These are phyloP conservation scores for Gliomastix tumulicola DNA, from an alignment of 2,329 filamentous ascomycete species.

Conservation along the genomic window DNA sequence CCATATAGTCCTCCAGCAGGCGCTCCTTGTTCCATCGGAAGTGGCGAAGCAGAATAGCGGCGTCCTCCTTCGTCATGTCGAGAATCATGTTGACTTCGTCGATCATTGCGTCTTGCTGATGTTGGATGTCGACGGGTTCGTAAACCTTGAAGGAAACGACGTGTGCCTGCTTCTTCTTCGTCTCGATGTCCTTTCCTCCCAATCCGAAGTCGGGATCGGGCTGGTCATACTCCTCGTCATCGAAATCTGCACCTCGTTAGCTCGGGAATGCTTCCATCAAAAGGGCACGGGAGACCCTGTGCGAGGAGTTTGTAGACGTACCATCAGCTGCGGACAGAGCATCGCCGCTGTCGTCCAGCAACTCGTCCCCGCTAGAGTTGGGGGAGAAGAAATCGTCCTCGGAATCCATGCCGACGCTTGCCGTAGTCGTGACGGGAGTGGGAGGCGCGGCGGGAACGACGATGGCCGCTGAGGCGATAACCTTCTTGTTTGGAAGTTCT, in stretches of 20 bases:
- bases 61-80: slow-evolving; percentile 80
- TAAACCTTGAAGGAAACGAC: slow-evolving; percentile 82
- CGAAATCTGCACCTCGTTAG: no score
- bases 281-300: no score
- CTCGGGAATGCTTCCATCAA: no score
- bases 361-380: slow-evolving; percentile 66
- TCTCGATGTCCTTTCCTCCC: slow-evolving; percentile 55
- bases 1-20: slow-evolving; percentile 94
- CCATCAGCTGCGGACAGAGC: slow-evolving; percentile 49
- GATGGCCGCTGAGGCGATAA: slow-evolving; percentile 45
- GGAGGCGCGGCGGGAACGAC: slow-evolving; percentile 42
- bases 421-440: slow-evolving; percentile 50
- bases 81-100: slow-evolving; percentile 88
- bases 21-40: slow-evolving; percentile 96
- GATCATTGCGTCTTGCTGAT: slow-evolving; percentile 79
- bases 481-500: slow-evolving; percentile 43
- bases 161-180: slow-evolving; percentile 67
- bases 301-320: no score
- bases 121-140: slow-evolving; percentile 72
- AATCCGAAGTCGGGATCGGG: slow-evolving; percentile 48
- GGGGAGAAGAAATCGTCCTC: slow-evolving; percentile 91
- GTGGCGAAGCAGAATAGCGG: slow-evolving; percentile 82
- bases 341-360: slow-evolving; percentile 67
- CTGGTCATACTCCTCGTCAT: slow-evolving; percentile 41
- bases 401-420: slow-evolving; percentile 72